Evolutionary conservation across 768 basidiomycete species (phyloP).

Genomic region (Rhizopogon vinicolor): DNA sequence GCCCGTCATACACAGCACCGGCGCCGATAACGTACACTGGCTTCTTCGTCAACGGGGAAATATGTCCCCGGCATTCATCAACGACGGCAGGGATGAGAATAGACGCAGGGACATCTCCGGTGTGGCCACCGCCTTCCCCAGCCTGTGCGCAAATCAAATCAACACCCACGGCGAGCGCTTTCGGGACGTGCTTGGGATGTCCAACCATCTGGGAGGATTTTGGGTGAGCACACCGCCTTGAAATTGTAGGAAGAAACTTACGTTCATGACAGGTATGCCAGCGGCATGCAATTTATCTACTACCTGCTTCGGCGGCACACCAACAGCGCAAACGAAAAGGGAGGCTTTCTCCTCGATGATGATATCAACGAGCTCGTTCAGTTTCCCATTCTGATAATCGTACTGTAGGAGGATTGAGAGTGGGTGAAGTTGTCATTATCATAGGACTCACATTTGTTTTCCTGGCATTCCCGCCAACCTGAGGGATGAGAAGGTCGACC

Average conservation of each 20-base stretch:
- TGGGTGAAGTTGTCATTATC: background rate
- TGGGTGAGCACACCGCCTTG: background rate
- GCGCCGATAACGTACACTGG: constrained; percentile 89
- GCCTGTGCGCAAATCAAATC: constrained; percentile 95
- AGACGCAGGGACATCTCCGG: constrained; percentile 78
- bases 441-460: constrained; percentile 73
- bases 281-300: constrained; percentile 82
- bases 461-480: constrained; percentile 80
- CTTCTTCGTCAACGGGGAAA: constrained; percentile 74
- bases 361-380: constrained; percentile 79
- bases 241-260: constrained; percentile 22
- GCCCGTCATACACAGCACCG: constrained; percentile 87
- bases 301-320: constrained; percentile 76
- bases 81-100: constrained; percentile 91
- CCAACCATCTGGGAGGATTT: constrained; percentile 65
- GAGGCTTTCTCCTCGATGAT: constrained; percentile 88
- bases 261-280: constrained; percentile 86
- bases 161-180: constrained; percentile 79
- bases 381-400: constrained; percentile 87
- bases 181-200: constrained; percentile 85
- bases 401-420: constrained; percentile 37
- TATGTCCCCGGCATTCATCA: constrained; percentile 73
- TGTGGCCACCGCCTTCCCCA: constrained; percentile 88
- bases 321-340: constrained; percentile 90
- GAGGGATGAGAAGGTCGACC: constrained; percentile 86